These are phyloP conservation scores for Aristolochia contorta DNA, from an alignment of 164 flowering plant genomes.

Conservation along the genomic window DNA sequence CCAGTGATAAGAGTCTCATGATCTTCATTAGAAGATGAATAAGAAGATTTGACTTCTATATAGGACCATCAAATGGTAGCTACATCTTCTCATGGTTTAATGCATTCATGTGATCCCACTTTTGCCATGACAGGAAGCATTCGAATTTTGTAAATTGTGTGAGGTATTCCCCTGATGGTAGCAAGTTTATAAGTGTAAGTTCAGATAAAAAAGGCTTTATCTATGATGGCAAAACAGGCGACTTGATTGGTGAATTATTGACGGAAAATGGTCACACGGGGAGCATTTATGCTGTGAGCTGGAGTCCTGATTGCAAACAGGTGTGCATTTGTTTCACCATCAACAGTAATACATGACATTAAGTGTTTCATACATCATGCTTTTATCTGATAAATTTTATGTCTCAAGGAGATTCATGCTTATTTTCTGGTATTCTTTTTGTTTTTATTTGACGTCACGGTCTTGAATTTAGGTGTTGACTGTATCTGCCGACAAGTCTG, in stretches of 20 bases:
- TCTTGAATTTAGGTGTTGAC: slow-evolving; percentile 57
- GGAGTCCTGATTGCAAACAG: slow-evolving; percentile 90
- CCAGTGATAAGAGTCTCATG: neutral
- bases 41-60: neutral
- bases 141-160: slow-evolving; percentile 91
- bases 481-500: slow-evolving; percentile 95
- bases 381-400: neutral
- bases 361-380: too few species aligned
- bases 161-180: slow-evolving; percentile 94
- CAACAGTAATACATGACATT: neutral
- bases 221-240: slow-evolving; percentile 85
- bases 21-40: neutral
- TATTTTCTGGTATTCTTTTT: neutral
- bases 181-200: slow-evolving; percentile 84
- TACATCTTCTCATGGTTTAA: neutral
- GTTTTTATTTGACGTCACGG: too few species aligned
- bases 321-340: slow-evolving; percentile 15
- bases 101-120: neutral
- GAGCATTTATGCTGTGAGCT: slow-evolving; percentile 93
- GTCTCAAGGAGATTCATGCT: neutral
- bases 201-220: slow-evolving; percentile 88
- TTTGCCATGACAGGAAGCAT: slow-evolving; percentile 60
- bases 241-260: slow-evolving; percentile 72
- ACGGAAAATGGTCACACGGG: slow-evolving; percentile 86
- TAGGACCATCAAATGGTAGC: too few species aligned